phyloP scores from a whole-genome alignment of 1,284 basidiomycete genomes.

The Moesziomyces sp. region DNA sequence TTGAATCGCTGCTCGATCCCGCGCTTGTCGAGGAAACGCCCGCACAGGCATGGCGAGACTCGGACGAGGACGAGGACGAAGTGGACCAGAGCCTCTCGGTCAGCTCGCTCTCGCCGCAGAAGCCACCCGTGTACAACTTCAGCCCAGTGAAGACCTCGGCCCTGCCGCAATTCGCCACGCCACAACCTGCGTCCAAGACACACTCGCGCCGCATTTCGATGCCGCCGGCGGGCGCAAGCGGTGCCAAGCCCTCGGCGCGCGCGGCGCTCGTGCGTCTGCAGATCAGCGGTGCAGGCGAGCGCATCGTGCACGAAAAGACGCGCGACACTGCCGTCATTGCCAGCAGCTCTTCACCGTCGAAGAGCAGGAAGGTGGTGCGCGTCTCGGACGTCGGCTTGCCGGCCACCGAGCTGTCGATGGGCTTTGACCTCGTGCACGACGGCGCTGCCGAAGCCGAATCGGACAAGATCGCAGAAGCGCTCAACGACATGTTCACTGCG shows the following conservation, averaged over 20 bases:
- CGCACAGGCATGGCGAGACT: constrained; percentile 16
- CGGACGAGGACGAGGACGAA: constrained; percentile 44
- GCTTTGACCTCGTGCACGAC: constrained; percentile 32
- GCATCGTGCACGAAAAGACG: constrained; percentile 15
- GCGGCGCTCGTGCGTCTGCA: constrained; percentile 36
- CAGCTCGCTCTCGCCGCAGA: constrained; percentile 17
- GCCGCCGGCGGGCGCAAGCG: constrained; percentile 25
- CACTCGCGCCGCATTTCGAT: constrained; percentile 31
- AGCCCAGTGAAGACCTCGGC: constrained; percentile 35
- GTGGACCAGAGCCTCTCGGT: constrained; percentile 43
- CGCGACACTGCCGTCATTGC: neutral
- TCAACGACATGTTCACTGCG: constrained; percentile 38
- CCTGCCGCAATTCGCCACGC: constrained; percentile 34
- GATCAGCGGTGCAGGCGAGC: constrained; percentile 36
- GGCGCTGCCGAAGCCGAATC: constrained; percentile 12
- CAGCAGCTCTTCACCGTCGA: constrained; percentile 22
- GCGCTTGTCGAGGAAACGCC: constrained; percentile 5
- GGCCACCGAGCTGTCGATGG: constrained; percentile 38
- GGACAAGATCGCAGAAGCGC: constrained; percentile 25
- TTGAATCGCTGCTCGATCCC: constrained; percentile 27
- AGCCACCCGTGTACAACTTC: constrained; percentile 12
- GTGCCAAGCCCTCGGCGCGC: constrained; percentile 20
- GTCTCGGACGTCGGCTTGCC: constrained; percentile 43
- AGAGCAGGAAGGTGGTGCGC: constrained; percentile 25
- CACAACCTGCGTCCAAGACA: constrained; percentile 24